Base-by-base conservation (phyloP, 805 yeast genomes). In the Candida nemodendra region DNA sequence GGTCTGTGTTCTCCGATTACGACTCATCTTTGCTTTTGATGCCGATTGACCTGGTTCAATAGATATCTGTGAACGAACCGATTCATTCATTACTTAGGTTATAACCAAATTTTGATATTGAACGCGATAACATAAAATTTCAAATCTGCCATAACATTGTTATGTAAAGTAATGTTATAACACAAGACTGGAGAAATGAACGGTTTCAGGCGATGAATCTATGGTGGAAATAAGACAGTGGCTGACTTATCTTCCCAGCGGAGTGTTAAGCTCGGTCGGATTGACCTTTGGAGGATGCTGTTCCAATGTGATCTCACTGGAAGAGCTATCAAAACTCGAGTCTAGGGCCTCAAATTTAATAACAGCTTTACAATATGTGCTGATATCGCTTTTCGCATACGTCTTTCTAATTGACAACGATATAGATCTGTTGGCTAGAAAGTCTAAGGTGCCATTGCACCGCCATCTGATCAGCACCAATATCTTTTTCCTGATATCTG, bases 251-350 rank as follows among this genome's bases (percentile, higher is more conserved):
- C n/a, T n/a, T n/a, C n/a, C n/a, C n/a, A n/a, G n/a, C n/a, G n/a
- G n/a, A n/a, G 9, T 37, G 16, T 12, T 33, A n/a, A 27, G 36
- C 4, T 38, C 39, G 18, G 31, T 54, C 24, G 34, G 42, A 3
- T 41, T 75, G 22, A 75, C 81, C 9, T 78, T 81, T 51, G 84
- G 85, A 0, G 88, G 90, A 3, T 84, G 93, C 56, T 84, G 93
- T 54, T 63, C 78, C 22, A 84, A 81, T 56, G 89, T 81, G 19
- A 64, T 75, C 41, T 69, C 84, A 1, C 60, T 84, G 34, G 93
- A 84, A 54, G 56, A 66, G 18, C 61, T 83, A 13, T 57, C 81
- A 2, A 54, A 56, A 17, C 40, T 48, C 11, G 51, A 62, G 17
- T 54, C 73, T 1, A 33, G 54, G 54, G 30, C 51, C 7, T 82